Percentiles rank a stretch among this genome's conserved stretches.
Evolutionary conservation across 495 filamentous ascomycete species (phyloP).

Genomic region (Xylaria castorea): DNA sequence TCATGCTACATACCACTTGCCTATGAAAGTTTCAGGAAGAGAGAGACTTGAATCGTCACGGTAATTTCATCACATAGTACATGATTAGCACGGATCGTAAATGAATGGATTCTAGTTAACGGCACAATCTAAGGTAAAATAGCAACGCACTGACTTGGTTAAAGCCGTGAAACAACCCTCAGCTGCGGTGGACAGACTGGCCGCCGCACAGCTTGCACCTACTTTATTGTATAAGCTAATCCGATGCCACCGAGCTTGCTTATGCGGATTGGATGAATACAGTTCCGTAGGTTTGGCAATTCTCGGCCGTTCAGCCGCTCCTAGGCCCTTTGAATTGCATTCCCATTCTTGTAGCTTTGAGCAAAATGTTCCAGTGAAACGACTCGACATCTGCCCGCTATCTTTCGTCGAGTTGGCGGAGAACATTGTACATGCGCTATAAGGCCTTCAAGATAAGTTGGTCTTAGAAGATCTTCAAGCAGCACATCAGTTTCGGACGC

Average conservation of each 20-base stretch:
- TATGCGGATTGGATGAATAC: constrained; percentile 6
- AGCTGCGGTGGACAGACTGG: constrained; percentile 3
- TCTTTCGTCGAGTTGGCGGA: not conserved
- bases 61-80: not conserved
- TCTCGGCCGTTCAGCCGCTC: not conserved
- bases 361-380: not conserved
- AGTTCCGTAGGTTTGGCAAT: constrained; percentile 5
- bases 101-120: constrained; percentile 4
- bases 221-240: not conserved
- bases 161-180: constrained; percentile 11
- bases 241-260: not conserved
- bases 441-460: not conserved
- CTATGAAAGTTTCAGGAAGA: not conserved
- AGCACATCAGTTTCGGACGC: constrained; percentile 1
- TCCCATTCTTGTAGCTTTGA: not conserved
- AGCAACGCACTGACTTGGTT: constrained; percentile 16
- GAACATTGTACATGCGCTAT: not conserved
- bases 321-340: not conserved
- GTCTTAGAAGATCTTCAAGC: not conserved
- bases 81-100: constrained; percentile 2
- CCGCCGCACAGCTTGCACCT: not conserved
- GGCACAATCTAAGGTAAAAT: not conserved
- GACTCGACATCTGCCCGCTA: constrained; percentile 9
- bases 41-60: not conserved
- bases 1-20: not conserved